Conservation (phyloP, 176 grass and related monocot species). For the Elymus sibiricus region DNA sequence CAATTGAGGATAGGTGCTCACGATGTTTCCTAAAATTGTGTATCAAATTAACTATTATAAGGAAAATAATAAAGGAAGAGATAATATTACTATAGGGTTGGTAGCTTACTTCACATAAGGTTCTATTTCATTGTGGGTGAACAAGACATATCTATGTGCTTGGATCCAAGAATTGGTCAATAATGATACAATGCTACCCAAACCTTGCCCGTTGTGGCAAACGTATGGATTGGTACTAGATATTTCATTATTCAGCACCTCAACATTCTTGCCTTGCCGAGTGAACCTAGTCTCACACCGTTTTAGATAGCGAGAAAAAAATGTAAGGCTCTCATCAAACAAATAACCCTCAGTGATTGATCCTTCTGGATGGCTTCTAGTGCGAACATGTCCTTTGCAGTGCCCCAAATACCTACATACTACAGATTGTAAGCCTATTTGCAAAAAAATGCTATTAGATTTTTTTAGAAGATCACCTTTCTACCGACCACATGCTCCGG, state of each 20-base stretch:
- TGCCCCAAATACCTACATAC: background rate
- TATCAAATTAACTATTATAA: too few relatives aligned
- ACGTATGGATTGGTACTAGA: background rate
- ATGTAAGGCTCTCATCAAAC: background rate
- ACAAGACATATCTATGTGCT: conserved; percentile 4
- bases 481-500: background rate
- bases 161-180: background rate
- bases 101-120: background rate
- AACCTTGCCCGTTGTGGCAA: background rate
- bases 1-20: too few relatives aligned
- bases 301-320: background rate
- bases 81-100: too few relatives aligned
- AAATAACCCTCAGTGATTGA: background rate
- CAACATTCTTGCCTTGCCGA: background rate
- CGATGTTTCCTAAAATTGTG: too few relatives aligned
- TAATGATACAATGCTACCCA: background rate
- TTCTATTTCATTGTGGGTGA: background rate
- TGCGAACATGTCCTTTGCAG: background rate
- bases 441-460: background rate
- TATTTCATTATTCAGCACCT: background rate
- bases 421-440: background rate
- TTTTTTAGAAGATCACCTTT: background rate
- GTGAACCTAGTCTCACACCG: background rate
- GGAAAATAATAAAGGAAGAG: background rate
- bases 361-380: background rate